These are phyloP conservation scores for Linum trigynum DNA, from an alignment of 345 rosid species.

Conservation along the genomic window DNA sequence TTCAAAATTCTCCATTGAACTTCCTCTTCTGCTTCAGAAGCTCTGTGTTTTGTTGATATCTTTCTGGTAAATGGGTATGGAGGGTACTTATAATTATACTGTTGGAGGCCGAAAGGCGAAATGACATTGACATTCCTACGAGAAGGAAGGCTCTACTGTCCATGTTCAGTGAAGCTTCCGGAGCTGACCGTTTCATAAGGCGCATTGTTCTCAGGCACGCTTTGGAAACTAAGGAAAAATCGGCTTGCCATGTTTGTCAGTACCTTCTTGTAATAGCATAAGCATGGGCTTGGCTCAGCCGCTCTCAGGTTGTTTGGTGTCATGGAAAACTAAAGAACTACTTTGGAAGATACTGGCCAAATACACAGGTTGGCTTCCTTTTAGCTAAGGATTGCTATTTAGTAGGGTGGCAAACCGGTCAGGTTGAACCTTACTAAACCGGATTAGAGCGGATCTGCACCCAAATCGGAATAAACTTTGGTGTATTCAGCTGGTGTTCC, in stretches of 20 bases:
- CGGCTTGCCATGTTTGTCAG: background rate
- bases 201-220: background rate
- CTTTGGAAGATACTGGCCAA: background rate
- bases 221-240: no score
- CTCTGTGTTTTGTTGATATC: no score
- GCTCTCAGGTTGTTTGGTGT: background rate
- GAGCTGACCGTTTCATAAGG: background rate
- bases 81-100: background rate
- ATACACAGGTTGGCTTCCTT: no score
- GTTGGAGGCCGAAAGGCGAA: background rate
- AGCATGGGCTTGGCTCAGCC: background rate
- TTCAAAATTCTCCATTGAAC: background rate
- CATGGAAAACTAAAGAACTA: background rate
- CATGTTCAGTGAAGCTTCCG: background rate
- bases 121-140: background rate
- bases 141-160: background rate
- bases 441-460: no score
- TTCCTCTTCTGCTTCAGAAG: no score
- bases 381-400: no score
- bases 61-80: background rate
- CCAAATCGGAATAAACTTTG: no score
- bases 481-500: no score
- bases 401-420: no score
- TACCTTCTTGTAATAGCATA: background rate
- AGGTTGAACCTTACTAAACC: no score